phyloP scores from a whole-genome alignment of 169 alveolate genomes.

The Plasmodium vinckei region DNA sequence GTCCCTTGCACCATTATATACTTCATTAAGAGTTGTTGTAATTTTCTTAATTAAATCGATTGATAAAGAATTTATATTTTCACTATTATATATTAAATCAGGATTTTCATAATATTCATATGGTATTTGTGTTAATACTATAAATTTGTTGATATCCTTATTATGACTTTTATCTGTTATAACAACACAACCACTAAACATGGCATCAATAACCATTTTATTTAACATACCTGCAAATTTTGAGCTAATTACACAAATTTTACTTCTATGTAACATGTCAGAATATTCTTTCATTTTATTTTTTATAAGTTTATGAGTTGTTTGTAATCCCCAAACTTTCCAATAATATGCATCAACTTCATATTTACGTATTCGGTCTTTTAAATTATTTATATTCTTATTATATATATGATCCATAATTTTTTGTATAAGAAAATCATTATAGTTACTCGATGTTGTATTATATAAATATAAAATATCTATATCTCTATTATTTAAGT shows the following conservation, averaged over 20 bases:
- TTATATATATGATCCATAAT: slow-evolving; percentile 69
- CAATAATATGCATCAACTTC: slow-evolving; percentile 54
- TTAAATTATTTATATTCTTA: slow-evolving; percentile 23
- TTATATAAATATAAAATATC: slow-evolving; percentile 51
- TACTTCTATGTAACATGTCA: slow-evolving; percentile 28
- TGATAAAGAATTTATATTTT: slow-evolving; percentile 37
- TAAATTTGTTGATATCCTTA: slow-evolving; percentile 47
- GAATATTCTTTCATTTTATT: slow-evolving; percentile 52
- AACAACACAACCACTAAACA: slow-evolving; percentile 63
- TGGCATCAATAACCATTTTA: slow-evolving; percentile 54
- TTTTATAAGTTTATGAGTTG: slow-evolving; percentile 68
- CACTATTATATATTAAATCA: slow-evolving; percentile 42
- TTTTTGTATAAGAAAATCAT: slow-evolving; percentile 58
- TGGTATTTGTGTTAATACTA: slow-evolving; percentile 46
- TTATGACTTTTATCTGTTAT: slow-evolving; percentile 67
- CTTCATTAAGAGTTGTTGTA: slow-evolving; percentile 31
- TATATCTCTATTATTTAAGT: slow-evolving; percentile 30
- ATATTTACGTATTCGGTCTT: slow-evolving; percentile 31
- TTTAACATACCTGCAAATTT: slow-evolving; percentile 72
- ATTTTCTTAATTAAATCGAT: slow-evolving; percentile 21
- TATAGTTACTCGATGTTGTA: slow-evolving; percentile 57
- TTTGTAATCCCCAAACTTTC: slow-evolving; percentile 76
- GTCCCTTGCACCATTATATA: slow-evolving; percentile 34
- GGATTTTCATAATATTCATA: slow-evolving; percentile 71
- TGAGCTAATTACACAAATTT: slow-evolving; percentile 66